A percentile compares a stretch with the other conserved stretches of the same genome.
Conservation (phyloP, 129 eudicot species). For the Glebionis coronaria region DNA sequence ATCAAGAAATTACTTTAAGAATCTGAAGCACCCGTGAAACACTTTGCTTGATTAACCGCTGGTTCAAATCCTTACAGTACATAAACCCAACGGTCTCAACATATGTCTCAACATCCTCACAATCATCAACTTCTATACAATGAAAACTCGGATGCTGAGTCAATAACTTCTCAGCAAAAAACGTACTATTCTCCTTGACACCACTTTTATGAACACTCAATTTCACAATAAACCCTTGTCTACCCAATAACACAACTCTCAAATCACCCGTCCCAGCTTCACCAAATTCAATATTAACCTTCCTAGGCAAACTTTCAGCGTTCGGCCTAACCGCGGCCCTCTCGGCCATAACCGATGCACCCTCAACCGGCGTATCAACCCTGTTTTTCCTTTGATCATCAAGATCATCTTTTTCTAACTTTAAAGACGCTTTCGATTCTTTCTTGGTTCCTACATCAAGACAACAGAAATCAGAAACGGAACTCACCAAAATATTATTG, state of each 20-base stretch:
- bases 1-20: no score
- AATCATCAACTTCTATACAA: no score
- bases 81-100: no score
- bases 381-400: conserved; percentile 43
- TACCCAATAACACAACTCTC: conserved; percentile 70
- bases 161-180: conserved; percentile 57
- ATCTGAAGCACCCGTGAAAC: no score
- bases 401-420: conserved; percentile 27
- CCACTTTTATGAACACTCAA: conserved; percentile 75
- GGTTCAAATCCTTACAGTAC: no score
- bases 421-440: conserved; percentile 36
- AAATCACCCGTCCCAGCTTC: conserved; percentile 93
- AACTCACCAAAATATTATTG: no score
- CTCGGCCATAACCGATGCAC: conserved; percentile 41
- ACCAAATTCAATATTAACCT: conserved; percentile 89
- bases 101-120: no score
- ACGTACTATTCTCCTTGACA: conserved; percentile 56
- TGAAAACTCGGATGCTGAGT: conserved; percentile 46
- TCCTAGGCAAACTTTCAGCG: conserved; percentile 59
- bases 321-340: conserved; percentile 33
- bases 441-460: no score
- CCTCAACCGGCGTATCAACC: conserved; percentile 38
- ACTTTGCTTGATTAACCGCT: no score
- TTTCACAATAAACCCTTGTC: conserved; percentile 80
- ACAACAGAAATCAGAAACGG: no score